Base-by-base conservation (phyloP, 768 basidiomycete species). In the Daedaleopsis sinensis region DNA sequence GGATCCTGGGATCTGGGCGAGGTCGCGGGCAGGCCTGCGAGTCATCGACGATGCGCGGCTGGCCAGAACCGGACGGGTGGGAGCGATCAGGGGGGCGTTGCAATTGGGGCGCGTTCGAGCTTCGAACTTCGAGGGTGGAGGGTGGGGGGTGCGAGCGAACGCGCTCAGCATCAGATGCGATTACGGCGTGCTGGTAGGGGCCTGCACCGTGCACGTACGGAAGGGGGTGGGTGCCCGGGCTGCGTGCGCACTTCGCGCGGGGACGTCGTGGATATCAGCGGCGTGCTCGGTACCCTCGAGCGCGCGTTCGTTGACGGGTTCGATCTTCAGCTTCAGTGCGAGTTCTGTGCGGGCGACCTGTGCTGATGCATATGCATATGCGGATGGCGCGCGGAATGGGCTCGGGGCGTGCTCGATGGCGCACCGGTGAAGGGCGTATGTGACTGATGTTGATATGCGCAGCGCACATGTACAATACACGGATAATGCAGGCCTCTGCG, bases 91-190 rank as follows among this genome's bases (percentile, higher is more conserved):
- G 51, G 37, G 38, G 43, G n/a, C n/a, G n/a, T n/a, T n/a, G n/a
- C n/a, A n/a, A n/a, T n/a, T n/a, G n/a, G n/a, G n/a, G n/a, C n/a
- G n/a, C n/a, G n/a, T n/a, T n/a, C n/a, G n/a, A n/a, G n/a, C n/a
- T n/a, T n/a, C n/a, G n/a, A n/a, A n/a, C n/a, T n/a, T n/a, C n/a
- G n/a, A n/a, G n/a, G 23, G 39, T 53, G 50, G 50, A 58, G 52
- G n/a, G n/a, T n/a, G n/a, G n/a, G n/a, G 23, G 39, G 51, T 18
- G 42, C 27, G 21, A 46, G 4, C n/a, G 18, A 16, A 35, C n/a
- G n/a, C n/a, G n/a, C n/a, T n/a, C n/a, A n/a, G n/a, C 23, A 62
- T 62, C 61, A 62, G 61, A 53, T 50, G 61, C 55, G 44, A 36
- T 57, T 62, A 57, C 55, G 51, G 61, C 61, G 55, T 57, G 51